Base-by-base conservation (phyloP, 1,284 basidiomycete species). In the Pulchroboletus neoregius region DNA sequence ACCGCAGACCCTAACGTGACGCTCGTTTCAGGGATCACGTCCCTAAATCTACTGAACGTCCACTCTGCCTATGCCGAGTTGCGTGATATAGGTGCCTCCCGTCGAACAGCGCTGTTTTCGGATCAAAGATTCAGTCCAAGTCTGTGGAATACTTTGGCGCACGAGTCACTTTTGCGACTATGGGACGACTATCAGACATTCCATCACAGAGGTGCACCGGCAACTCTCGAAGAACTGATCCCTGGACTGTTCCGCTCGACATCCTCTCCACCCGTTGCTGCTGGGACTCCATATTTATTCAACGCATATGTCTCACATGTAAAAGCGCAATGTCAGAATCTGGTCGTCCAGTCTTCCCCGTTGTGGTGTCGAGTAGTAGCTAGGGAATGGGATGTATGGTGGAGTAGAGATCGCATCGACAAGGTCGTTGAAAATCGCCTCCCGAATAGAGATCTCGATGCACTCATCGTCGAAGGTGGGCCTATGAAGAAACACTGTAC, bases 111-210 rank as follows among this genome's bases (percentile, higher is more conserved):
- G 0, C 63, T 91, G 1, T 89, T 89, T 57, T 74, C 72, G 1
- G 86, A 90, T 56, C 82, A 86, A 58, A 85, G 82, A 55, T 75
- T 78, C 37, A 75, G 71, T 20, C 82, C 82, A 0, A 80, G 69
- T 44, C 61, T 85, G 4, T 91, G 87, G 86, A 70, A 69, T 24
- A 72, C 72, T 4, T 67, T 88, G 20, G 71, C 73, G 11, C 72
- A 84, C 3, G 78, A 81, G 44, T 73, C 78, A 18, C 71, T 91
- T 2, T 52, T 82, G 6, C 64, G 75, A 8, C 69, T 91, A 2
- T 86, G 82, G 5, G 64, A 69, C 1, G 85, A 90, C 58, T 86
- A 86, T 54, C 79, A 82, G 49, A 66, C 71, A 1, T 68, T 87
- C 32, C 60, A 80, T 4, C 68, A 73, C 3, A 67, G 74, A 16